Base-by-base conservation (phyloP, 2,329 filamentous ascomycete genomes). In the Paradendryphiella salina region DNA sequence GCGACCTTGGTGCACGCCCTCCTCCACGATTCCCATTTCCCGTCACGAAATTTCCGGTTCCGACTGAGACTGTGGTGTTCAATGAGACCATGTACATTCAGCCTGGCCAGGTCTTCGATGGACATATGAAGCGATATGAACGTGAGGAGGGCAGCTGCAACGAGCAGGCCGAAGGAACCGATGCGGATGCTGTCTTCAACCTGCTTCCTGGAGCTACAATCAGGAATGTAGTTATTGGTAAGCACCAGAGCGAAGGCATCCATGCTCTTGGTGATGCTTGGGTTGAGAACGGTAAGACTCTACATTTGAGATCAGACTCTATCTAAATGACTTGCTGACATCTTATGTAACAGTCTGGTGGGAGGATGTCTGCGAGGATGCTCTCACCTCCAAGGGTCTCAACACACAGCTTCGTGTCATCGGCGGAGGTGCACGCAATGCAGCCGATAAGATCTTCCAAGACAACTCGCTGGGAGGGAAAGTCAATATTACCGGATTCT, bases 111-210 rank as follows among this genome's bases (percentile, higher is more conserved):
- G 54, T 63, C 18, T 65, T 63, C 7, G 62, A 65, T 38, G 62
- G 62, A 17, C 52, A 63, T 37, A 65, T 65, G 62, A 65, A 63
- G 55, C 60, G 62, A 28, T 65, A 65, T 20, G 62, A 65, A 52
- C 60, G 60, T 28, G 50, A 38, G 7, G 60, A 65, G 31, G 62
- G 62, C 13, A 60, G 56, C 34, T 65, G 62, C 38, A 63, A 60
- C 32, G 62, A 65, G 26, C 62, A 65, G 40, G 62, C 62, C 3
- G 62, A 65, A 31, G 62, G 60, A 26, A 65, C 59, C 9, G 62
- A 65, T 20, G 62, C 62, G 5, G 62, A 65, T 48, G 52, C 62
- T 40, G 62, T 65, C 1, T 65, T 65, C 46, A 65, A 65, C 39
- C 48, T 65, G 5, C 36, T 65, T 26, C 49, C 59, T 23, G 62